Conservation (phyloP, 768 basidiomycete species). For the Lactarius psammicola region DNA sequence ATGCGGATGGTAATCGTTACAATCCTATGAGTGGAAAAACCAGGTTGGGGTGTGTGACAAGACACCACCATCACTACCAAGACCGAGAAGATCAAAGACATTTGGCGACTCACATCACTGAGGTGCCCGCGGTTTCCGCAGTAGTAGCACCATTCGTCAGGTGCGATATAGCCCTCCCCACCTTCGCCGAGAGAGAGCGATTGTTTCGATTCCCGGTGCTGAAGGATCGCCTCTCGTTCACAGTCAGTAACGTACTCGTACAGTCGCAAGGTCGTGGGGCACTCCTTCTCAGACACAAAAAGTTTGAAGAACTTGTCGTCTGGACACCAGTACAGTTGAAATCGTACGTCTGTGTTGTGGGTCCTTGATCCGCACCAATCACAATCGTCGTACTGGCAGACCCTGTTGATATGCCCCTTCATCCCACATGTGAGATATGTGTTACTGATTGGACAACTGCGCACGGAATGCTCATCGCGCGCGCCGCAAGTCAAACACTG, state of each 20-base stretch:
- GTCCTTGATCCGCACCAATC: slow-evolving; percentile 63
- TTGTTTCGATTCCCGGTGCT: slow-evolving; percentile 50
- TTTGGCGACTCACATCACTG: slow-evolving; percentile 65
- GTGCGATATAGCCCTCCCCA: slow-evolving; percentile 74
- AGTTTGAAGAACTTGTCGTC: neutral
- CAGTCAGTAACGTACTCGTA: slow-evolving; percentile 69
- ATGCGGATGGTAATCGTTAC: slow-evolving; percentile 44
- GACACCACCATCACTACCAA: no score
- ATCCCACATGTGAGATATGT: slow-evolving; percentile 78
- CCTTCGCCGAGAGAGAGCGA: slow-evolving; percentile 58
- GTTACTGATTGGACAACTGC: slow-evolving; percentile 78
- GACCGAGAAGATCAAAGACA: neutral
- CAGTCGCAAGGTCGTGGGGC: slow-evolving; percentile 77
- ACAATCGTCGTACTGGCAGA: slow-evolving; percentile 53
- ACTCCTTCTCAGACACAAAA: slow-evolving; percentile 55
- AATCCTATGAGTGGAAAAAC: slow-evolving; percentile 50
- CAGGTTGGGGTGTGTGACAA: neutral
- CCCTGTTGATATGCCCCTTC: slow-evolving; percentile 77
- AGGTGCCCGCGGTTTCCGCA: slow-evolving; percentile 72
- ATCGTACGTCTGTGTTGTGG: slow-evolving; percentile 63
- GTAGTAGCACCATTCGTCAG: slow-evolving; percentile 79
- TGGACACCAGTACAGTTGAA: neutral
- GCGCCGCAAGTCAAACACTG: slow-evolving; percentile 82
- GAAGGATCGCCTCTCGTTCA: slow-evolving; percentile 47
- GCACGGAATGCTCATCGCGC: slow-evolving; percentile 73